Evolutionary conservation across 495 filamentous ascomycete species (phyloP).

Genomic region (Penicillium chermesinum): DNA sequence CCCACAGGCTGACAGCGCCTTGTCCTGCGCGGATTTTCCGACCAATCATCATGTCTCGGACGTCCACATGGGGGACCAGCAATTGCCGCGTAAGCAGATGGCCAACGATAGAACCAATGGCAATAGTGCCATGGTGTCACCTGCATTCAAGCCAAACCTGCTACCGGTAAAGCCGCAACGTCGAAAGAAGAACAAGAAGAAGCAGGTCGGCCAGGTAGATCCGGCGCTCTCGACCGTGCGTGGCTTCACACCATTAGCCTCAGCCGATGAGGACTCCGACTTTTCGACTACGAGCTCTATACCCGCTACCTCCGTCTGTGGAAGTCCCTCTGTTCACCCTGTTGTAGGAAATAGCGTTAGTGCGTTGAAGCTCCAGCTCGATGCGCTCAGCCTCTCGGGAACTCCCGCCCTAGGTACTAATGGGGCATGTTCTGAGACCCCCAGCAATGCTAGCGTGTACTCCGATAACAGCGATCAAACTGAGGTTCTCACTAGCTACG

Average conservation of each 20-base stretch:
- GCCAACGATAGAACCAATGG: conserved; percentile 8
- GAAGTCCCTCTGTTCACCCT: conserved; percentile 53
- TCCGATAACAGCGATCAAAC: conserved; percentile 56
- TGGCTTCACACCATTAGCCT: conserved; percentile 82
- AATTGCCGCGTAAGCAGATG: conserved; percentile 23
- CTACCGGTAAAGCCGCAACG: conserved; percentile 30
- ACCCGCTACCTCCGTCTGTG: conserved; percentile 20
- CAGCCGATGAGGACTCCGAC: conserved; percentile 82
- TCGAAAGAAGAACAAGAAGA: conserved; percentile 51
- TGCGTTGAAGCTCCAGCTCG: conserved; percentile 70
- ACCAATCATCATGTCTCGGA: conserved; percentile 21
- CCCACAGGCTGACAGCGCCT: conserved; percentile 37
- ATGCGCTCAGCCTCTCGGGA: conserved; percentile 55
- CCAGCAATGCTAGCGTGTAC: conserved; percentile 51
- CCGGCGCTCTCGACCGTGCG: conserved; percentile 68
- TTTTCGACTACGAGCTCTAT: conserved; percentile 49
- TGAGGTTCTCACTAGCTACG: conserved; percentile 68
- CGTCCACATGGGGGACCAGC: conserved; percentile 30
- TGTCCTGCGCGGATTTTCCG: conserved; percentile 21
- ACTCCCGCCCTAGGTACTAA: conserved; percentile 24
- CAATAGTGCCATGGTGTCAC: conserved; percentile 18
- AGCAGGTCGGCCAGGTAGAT: conserved; percentile 44
- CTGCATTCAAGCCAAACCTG: conserved; percentile 21
- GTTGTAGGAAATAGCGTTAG: conserved; percentile 65
- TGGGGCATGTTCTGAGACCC: conserved; percentile 38